Evolutionary conservation across 805 yeast genomes (phyloP).

Genomic region (Millerozyma miso): DNA sequence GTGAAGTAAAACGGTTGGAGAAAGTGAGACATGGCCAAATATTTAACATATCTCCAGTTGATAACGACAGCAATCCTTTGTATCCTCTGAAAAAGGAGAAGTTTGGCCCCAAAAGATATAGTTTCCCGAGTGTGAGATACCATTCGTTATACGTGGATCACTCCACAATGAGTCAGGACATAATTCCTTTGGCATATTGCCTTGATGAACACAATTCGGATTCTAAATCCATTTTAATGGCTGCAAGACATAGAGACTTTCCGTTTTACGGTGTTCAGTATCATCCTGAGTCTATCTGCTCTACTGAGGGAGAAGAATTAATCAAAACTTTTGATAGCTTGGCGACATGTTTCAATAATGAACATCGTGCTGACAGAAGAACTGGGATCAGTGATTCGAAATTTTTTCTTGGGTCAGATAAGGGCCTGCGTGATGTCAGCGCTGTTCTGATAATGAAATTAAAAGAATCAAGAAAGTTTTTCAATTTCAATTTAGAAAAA

Average conservation of each 20-base stretch:
- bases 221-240: conserved; percentile 59
- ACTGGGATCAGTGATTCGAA: conserved; percentile 3
- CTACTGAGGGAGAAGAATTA: conserved; percentile 58
- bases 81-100: background rate
- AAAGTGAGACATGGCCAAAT: conserved; percentile 84
- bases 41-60: conserved; percentile 45
- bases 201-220: conserved; percentile 26
- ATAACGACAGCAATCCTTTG: conserved; percentile 35
- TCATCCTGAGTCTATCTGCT: conserved; percentile 94
- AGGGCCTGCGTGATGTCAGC: conserved; percentile 5
- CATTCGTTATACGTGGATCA: conserved; percentile 70
- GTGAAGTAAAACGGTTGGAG: conserved; percentile 46
- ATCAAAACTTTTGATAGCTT: conserved; percentile 58
- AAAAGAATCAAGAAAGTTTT: background rate
- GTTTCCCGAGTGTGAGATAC: conserved; percentile 74
- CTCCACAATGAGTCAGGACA: conserved; percentile 19
- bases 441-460: conserved; percentile 5
- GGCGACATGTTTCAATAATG: conserved; percentile 34
- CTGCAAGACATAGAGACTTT: conserved; percentile 51
- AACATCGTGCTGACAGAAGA: background rate
- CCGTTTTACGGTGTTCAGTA: conserved; percentile 95
- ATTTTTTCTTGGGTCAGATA: no score
- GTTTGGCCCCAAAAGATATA: conserved; percentile 2
- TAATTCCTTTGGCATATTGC: conserved; percentile 63
- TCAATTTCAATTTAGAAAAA: conserved; percentile 7